These are phyloP conservation scores for Ogataea nakhonphanomensis DNA, from an alignment of 805 yeast species.

Conservation along the genomic window DNA sequence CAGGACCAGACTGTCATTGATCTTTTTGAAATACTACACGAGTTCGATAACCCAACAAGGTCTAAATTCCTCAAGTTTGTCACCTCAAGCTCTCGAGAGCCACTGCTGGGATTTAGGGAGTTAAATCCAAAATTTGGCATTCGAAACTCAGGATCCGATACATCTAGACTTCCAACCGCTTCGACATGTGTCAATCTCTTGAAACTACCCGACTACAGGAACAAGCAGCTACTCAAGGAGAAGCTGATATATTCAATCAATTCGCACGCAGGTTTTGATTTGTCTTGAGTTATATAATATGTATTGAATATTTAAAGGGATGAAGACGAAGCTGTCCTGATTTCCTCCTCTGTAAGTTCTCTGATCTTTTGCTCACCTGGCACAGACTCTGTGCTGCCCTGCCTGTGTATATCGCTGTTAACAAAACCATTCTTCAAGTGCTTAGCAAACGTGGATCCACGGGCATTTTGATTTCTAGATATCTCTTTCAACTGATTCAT, in stretches of 20 bases:
- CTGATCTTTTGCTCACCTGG: conserved; percentile 11
- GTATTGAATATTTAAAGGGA: background rate
- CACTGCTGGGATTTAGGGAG: conserved; percentile 78
- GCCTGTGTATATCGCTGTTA: conserved; percentile 14
- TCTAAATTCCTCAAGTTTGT: conserved; percentile 77
- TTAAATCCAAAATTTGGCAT: conserved; percentile 80
- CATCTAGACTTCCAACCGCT: conserved; percentile 75
- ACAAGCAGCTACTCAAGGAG: conserved; percentile 51
- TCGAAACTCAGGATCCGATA: conserved; percentile 55
- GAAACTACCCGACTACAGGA: conserved; percentile 77
- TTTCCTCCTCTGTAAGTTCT: conserved; percentile 12
- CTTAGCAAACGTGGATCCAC: conserved; percentile 44
- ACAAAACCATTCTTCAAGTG: conserved; percentile 24
- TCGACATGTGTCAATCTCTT: conserved; percentile 89
- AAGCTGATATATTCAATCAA: conserved; percentile 78
- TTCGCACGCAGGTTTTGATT: conserved; percentile 83
- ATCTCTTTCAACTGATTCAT: conserved; percentile 59
- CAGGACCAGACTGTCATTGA: conserved; percentile 55
- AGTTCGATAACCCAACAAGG: conserved; percentile 60
- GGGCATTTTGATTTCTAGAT: conserved; percentile 41
- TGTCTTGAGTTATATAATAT: conserved; percentile 41
- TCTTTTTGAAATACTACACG: conserved; percentile 76
- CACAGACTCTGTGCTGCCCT: conserved; percentile 7
- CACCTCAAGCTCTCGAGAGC: conserved; percentile 89
- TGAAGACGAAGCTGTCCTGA: background rate